Evolutionary conservation across 805 yeast genomes (phyloP), one percentile per base, ranked within the genome.

Genomic region (Wickerhamomyces sydowiorum): DNA sequence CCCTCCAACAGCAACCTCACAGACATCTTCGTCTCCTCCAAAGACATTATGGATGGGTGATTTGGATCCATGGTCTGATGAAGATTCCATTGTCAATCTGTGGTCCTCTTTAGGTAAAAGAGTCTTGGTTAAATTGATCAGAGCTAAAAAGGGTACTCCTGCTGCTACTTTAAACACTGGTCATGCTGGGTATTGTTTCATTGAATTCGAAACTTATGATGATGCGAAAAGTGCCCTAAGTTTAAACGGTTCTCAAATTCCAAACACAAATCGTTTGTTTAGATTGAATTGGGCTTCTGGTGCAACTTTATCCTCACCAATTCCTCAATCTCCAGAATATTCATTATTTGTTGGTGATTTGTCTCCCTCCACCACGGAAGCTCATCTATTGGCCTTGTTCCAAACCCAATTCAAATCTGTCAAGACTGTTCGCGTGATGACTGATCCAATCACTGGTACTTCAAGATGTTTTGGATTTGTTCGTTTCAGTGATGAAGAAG

Each of bases 1-100:
- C 36, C 82, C 82, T 6, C 82, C 82, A 34, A 72, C 75, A 3
- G 68, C 76, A 3, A 71, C 73, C 36, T 66, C 73, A 2, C 64
- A 73, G 1, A 69, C 73, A 13, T 51, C 60, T 7, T 50, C 60
- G 1, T 67, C 69, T 13, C 70, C 75, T 14, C 88, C 95, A 21
- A 71, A 83, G 46, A 85, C 95, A 1, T 64, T 85, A 25, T 85
- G 95, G 95, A 85, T 85, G 95, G 95, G 95, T 10, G 93, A 85
- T 60, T 66, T 85, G 50, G 91, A 85, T 56, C 87, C 91, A 1
- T 77, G 83, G 76, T 76, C 83, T 54, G 87, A 82, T 56, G 93
- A 84, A 57, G 67, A 64, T 4, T 76, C 78, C 20, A 66, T 77
- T 14, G 67, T 70, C 38, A 65, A 77, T 36, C 67, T 86, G 60